Base-by-base conservation (phyloP, 768 basidiomycete genomes). In the Tylopilus intermedius region DNA sequence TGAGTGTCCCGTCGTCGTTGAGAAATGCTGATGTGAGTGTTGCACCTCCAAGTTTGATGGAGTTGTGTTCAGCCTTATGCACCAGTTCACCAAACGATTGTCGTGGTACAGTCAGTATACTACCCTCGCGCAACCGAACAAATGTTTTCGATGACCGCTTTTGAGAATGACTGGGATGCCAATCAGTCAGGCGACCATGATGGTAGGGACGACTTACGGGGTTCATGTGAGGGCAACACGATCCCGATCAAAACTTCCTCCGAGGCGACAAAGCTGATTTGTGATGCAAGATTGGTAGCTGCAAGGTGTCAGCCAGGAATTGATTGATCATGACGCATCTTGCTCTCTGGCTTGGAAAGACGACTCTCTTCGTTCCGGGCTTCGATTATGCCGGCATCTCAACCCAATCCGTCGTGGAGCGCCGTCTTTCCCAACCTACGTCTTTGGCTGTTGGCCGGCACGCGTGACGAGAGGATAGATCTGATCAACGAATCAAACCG, bases 341-440 rank as follows among this genome's bases (percentile, higher is more conserved):
- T 76, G 2, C 91, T 90, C 32, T 85, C 77, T 1, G 79, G 69
- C 72, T 95, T 99, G 74, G 81, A 88, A 32, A 98, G 64, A 15
- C 94, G 80, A 68, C 92, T 92, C 69, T 98, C 96, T 98, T 88
- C 64, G 81, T 85, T 2, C 96, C 96, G 0, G 96, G 96, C 14
- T 99, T 94, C 64, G 96, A 99, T 70, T 96, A 99, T 62, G 96
- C 96, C 0, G 94, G 95, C 51, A 98, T 99, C 55, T 94, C 94
- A 0, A 98, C 96, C 0, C 96, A 99, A 71, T 90, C 90, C 42
- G 95, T 99, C 14, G 95, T 98, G 1, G 96, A 98, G 69, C 93
- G 89, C 87, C 9, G 90, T 91, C 71, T 85, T 90, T 2, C 95
- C 95, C 38, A 88, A 73, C 96, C 90, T 93, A 50, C 15, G 13